phyloP scores from a whole-genome alignment of 1,284 basidiomycete species.

The Cutaneotrichosporon cutaneum region DNA sequence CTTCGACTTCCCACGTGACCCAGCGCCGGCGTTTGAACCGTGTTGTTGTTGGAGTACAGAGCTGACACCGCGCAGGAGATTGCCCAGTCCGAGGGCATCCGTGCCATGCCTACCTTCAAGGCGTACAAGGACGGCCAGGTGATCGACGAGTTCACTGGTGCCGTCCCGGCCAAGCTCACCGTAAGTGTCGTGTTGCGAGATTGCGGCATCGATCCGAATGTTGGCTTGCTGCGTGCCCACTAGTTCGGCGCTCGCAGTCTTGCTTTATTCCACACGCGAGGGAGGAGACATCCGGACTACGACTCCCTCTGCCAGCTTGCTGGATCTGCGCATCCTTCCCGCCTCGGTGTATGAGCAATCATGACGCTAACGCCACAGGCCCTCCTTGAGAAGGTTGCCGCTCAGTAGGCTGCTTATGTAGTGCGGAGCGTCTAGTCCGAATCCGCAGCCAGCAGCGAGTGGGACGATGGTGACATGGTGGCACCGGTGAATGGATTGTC shows the following conservation, averaged over 20 bases:
- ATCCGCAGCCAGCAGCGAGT: too few species aligned
- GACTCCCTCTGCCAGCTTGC: too few species aligned
- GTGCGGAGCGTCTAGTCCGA: neutral
- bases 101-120: slow-evolving; percentile 77
- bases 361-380: slow-evolving; percentile 21
- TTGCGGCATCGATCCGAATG: too few species aligned
- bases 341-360: slow-evolving; percentile 2
- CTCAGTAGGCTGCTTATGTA: slow-evolving; percentile 4
- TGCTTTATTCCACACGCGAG: neutral
- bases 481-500: neutral
- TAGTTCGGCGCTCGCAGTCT: too few species aligned
- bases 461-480: neutral
- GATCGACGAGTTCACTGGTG: slow-evolving; percentile 65
- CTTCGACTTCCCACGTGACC: too few species aligned
- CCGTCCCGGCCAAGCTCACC: slow-evolving; percentile 58
- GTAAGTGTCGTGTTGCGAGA: slow-evolving; percentile 48
- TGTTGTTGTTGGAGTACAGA: neutral
- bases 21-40: slow-evolving; percentile 9
- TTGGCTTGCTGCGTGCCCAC: too few species aligned
- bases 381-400: slow-evolving; percentile 32
- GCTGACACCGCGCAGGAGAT: slow-evolving; percentile 49
- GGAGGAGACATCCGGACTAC: neutral
- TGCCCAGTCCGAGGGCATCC: slow-evolving; percentile 67
- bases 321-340: neutral
- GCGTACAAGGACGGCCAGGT: slow-evolving; percentile 68